Base-by-base conservation (phyloP, 1,284 basidiomycete genomes). In the Rhodotorula sp. region DNA sequence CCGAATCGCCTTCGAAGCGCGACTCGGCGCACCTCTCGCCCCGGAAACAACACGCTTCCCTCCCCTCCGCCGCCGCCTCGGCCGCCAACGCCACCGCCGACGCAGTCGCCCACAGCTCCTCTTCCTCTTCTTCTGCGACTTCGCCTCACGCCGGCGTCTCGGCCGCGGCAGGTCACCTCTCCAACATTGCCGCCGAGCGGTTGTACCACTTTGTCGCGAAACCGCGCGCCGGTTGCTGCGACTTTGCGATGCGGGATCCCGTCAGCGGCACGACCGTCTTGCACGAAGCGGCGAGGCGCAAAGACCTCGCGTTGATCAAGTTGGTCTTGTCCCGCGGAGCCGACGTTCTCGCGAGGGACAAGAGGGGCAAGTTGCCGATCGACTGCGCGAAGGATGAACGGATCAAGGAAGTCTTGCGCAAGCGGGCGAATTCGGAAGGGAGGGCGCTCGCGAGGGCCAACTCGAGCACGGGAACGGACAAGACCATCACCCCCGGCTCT, bases 281-380 rank as follows among this genome's bases (percentile, higher is more conserved):
- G 1, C 94, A 97, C 77, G 93, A 95, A 80, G 93, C 94, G 0
- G 92, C 92, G 0, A 84, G 87, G 67, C 85, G 92, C 39, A 91
- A 91, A 68, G 92, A 97, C 80, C 83, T 94, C 14, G 84, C 87
- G 18, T 83, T 97, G 26, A 89, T 97, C 49, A 92, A 97, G 80
- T 85, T 92, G 18, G 90, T 89, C 1, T 88, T 95, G 1, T 87
- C 90, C 64, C 89, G 89, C 18, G 94, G 94, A 1, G 93, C 92
- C 0, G 93, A 97, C 79, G 91, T 97, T 2, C 95, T 96, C 77
- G 90, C 91, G 2, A 86, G 93, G 10, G 92, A 98, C 81, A 85
- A 88, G 48, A 85, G 84, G 65, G 93, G 94, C 15, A 89, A 89
- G 79, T 85, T 89, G 71, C 88, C 91, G 0, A 85, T 88, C 63